A percentile compares a stretch with the other conserved stretches of the same genome.
Evolutionary conservation across 176 grass and related monocot genomes (phyloP).

Genomic region (Rhynchospora pubera): DNA sequence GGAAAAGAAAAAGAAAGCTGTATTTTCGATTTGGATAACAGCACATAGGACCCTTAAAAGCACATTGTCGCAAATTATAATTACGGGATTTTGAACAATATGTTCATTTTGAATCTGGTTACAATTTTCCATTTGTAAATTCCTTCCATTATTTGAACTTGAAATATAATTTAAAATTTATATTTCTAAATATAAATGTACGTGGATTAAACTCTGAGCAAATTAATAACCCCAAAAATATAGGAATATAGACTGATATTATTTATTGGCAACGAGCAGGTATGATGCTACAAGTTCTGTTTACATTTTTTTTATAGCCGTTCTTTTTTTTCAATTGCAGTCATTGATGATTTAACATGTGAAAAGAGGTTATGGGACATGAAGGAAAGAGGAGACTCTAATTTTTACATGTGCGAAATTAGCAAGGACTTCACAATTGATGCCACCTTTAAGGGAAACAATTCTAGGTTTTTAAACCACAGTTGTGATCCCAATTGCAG

Average conservation of each 20-base stretch:
- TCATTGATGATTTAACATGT: slow-evolving; percentile 86
- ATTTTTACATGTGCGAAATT: slow-evolving; percentile 99
- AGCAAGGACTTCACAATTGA: slow-evolving; percentile 97
- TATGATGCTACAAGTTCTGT: background rate
- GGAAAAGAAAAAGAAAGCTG: background rate
- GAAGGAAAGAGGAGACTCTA: slow-evolving; percentile 57
- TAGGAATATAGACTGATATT: background rate
- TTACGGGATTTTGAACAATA: background rate
- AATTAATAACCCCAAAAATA: background rate
- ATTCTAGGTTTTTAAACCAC: slow-evolving; percentile 91
- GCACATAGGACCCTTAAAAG: background rate
- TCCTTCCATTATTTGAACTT: background rate
- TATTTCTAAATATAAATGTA: background rate
- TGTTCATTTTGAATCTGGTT: too few species aligned
- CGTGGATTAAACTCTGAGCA: background rate
- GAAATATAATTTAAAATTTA: background rate
- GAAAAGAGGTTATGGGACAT: slow-evolving; percentile 92
- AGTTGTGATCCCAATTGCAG: slow-evolving; percentile 94
- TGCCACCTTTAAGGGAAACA: slow-evolving; percentile 96
- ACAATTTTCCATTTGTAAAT: background rate
- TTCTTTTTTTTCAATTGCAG: slow-evolving; percentile 35
- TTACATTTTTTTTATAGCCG: background rate
- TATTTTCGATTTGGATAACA: background rate
- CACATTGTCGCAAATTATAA: background rate
- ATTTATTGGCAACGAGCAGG: slow-evolving; percentile 15